Evolutionary conservation across 2,329 filamentous ascomycete species (phyloP), one percentile per base, ranked within the genome.

Genomic region (Trichophaea hybrida): DNA sequence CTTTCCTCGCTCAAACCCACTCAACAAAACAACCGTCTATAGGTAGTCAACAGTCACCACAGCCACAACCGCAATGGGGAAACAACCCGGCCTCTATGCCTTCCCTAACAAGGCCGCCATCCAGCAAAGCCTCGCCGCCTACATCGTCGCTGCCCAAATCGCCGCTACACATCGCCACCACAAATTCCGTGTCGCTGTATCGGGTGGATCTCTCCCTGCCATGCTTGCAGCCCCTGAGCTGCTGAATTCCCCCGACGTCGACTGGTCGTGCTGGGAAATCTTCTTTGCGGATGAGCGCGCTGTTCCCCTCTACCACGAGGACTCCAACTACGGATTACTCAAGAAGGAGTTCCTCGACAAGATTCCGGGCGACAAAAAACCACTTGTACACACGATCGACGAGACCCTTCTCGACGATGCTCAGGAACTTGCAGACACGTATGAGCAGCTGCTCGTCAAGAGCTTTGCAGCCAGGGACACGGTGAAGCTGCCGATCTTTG

Each of bases 231-330:
- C 32, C 70, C 80, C 17, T 68, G 75, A 70, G 66, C 74, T 74
- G 34, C 70, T 73, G 24, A 75, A 73, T 7, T 70, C 74, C 46
- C 60, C 68, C 6, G 68, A 75, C 3, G 74, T 90, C 67, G 77
- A 85, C 69, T 95, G 94, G 74, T 77, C 79, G 71, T 88, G 87
- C 73, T 98, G 93, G 93, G 87, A 97, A 70, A 88, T 98, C 70
- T 98, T 97, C 79, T 97, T 96, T 74, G 91, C 91, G 70, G 93
- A 98, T 72, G 93, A 98, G 78, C 87, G 93, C 70, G 88, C 88
- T 68, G 93, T 97, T 57, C 86, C 93, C 24, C 83, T 96, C 67
- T 84, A 93, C 73, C 85, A 97, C 74, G 79, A 82, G 66, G 91
- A 98, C 76, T 95, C 89, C 76, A 98, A 97, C 76, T 95, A 96